Evolutionary conservation across 495 filamentous ascomycete genomes (phyloP).

Genomic region (Aspergillus heteromorphus): DNA sequence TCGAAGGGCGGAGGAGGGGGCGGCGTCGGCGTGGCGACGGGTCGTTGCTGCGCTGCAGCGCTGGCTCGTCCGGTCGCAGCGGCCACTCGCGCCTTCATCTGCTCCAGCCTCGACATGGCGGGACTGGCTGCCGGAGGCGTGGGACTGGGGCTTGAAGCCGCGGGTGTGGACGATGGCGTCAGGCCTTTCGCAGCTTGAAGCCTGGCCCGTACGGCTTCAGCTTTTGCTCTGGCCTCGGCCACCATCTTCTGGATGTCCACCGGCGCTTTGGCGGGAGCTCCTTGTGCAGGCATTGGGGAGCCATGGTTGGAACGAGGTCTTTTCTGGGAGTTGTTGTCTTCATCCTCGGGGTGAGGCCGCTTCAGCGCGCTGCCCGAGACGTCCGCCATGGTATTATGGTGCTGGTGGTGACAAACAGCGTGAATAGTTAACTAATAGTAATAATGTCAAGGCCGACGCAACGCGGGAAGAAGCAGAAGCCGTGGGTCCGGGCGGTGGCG

Average conservation of each 20-base stretch:
- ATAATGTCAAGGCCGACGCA: no score
- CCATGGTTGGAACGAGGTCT: constrained; percentile 55
- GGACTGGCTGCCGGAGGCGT: constrained; percentile 43
- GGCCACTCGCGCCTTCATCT: constrained; percentile 77
- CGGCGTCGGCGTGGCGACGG: constrained; percentile 26
- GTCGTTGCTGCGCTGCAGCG: constrained; percentile 37
- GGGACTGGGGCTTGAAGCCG: constrained; percentile 31
- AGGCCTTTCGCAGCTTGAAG: constrained; percentile 41
- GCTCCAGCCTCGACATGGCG: constrained; percentile 50
- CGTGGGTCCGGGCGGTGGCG: constrained; percentile 15
- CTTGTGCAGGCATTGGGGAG: constrained; percentile 45
- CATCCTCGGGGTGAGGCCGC: constrained; percentile 53
- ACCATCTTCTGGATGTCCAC: constrained; percentile 57
- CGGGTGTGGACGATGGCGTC: constrained; percentile 17
- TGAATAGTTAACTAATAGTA: no score
- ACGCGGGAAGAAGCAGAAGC: constrained; percentile 1
- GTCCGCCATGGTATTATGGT: constrained; percentile 55
- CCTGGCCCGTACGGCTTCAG: constrained; percentile 53
- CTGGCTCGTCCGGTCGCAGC: constrained; percentile 62
- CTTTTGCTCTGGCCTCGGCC: constrained; percentile 57
- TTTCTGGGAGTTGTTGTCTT: constrained; percentile 50
- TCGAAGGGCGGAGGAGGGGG: constrained; percentile 21
- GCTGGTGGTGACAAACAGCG: no score
- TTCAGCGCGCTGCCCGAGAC: constrained; percentile 48
- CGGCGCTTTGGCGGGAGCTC: constrained; percentile 33